Evolutionary conservation across 208 protist genomes (phyloP), one percentile per base, ranked within the genome.

Genomic region (Vickermania ingenoplastis): DNA sequence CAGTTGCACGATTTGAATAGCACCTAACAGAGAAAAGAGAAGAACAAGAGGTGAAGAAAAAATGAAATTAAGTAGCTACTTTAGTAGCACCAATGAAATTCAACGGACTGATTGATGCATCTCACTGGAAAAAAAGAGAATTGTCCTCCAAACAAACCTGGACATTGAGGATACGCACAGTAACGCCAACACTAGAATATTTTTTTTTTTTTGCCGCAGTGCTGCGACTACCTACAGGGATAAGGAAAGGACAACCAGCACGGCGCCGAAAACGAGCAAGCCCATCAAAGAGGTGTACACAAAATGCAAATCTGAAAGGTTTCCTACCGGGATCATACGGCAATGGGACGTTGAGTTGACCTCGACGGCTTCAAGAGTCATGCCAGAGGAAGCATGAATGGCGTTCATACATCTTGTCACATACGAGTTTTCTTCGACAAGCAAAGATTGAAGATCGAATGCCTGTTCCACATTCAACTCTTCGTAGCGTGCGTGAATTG

Each of bases 401-500:
- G 45, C 29, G 3, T 56, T 31, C 27, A 92, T 65, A 50, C 85
- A 92, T 7, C 79, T 73, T 2, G 31, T 30, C 58, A 86, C 81
- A 57, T 75, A 79, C 1, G 70, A 57, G 22, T 67, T 31, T 31
- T 79, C 53, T 31, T 55, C 63, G 22, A 65, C 65, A 2, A 92
- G 53, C 53, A 92, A 86, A 21, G 30, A 28, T 7, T 30, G 13
- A 24, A 81, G 2, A 0, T 75, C 77, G 59, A 90, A 86, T 1
- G 61, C 48, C 24, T 50, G 68, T 3, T 63, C 54, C 7, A 53
- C 59, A 49, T 91, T 77, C 4, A 84, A 57, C 1, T 61, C 67
- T 49, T 90, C 81, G 66, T 93, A 93, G 56, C 86, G 77, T 25
- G 76, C 73, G 67, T 93, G 83, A 67, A 93, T 89, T 3, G 86